Evolutionary conservation across 345 rosid genomes (phyloP), one percentile per base, ranked within the genome.

Genomic region (Eutrema heterophyllum): DNA sequence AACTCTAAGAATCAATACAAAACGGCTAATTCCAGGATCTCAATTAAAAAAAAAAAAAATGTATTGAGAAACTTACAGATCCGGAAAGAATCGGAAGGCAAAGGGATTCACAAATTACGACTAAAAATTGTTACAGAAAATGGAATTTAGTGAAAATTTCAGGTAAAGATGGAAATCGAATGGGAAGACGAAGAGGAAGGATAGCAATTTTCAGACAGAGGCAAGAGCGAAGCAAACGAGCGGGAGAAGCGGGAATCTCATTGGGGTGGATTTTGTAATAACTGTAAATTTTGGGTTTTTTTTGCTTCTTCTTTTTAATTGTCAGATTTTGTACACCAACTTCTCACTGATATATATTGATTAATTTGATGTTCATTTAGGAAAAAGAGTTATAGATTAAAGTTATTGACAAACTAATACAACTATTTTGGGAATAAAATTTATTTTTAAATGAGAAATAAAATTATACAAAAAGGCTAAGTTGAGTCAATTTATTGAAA

Each of bases 191-290:
- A 46, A 45, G 33, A 21, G 21, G 40, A 18, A 16, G 40, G 13
- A 39, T 30, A 49, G 11, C 16, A 9, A 32, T 39, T 52, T 33
- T 40, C 64, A 68, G 73, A 64, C 57, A 48, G 36, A 70, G 29
- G 27, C 43, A 40, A 51, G 61, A 61, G 52, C 24, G 21, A 52
- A 32, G 41, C 29, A 16, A 41, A 75, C 27, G 50, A 64, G 79
- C 82, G 83, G 27, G 65, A 80, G 83, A 81, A 78, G 88, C 93
- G 86, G 84, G 88, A 87, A 79, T 66, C 38, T 35, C 40, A 24
- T 36, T 15, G 7, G 27, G 76, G 24, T 62, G 7, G 62, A 21
- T 54, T 54, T 54, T 72, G 48, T 64, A 64, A 64, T 53, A 41
- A 72, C 27, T 41, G 2, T 0, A 2, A 16, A 15, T 0, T 71